Evolutionary conservation across 148 eudicot species (phyloP).

Genomic region (Dysphania ambrosioides): DNA sequence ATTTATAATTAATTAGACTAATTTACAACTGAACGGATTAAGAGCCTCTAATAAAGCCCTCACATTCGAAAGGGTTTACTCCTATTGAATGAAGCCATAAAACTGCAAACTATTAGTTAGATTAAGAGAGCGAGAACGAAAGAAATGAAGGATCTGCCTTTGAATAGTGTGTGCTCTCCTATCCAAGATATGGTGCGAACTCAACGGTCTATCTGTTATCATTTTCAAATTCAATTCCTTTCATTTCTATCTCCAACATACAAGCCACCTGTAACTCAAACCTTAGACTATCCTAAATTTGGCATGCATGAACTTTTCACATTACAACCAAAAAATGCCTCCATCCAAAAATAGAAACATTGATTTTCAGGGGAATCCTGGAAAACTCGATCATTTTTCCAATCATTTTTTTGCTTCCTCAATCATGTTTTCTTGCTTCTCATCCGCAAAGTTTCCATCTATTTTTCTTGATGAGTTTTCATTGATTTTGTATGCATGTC

Average conservation of each 20-base stretch:
- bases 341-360: no score
- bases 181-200: conserved; percentile 24
- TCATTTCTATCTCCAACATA: not conserved
- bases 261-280: conserved; percentile 14
- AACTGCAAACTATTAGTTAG: no score
- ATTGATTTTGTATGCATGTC: conserved; percentile 19
- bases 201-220: conserved; percentile 16
- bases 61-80: no score
- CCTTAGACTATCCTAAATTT: conserved; percentile 21
- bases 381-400: conserved; percentile 10
- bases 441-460: not conserved
- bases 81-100: no score
- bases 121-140: conserved; percentile 4
- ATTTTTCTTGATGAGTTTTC: not conserved
- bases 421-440: no score
- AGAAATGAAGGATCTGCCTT: not conserved
- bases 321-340: conserved; percentile 18
- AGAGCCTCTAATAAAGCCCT: no score
- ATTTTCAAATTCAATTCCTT: not conserved
- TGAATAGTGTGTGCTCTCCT: not conserved
- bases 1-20: no score
- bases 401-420: no score
- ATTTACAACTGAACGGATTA: no score
- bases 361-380: conserved; percentile 10
- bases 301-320: conserved; percentile 20